Percentiles rank a stretch among this genome's conserved stretches.
phyloP scores from a whole-genome alignment of 2,329 filamentous ascomycete species.

The Aspergillus neoniger region DNA sequence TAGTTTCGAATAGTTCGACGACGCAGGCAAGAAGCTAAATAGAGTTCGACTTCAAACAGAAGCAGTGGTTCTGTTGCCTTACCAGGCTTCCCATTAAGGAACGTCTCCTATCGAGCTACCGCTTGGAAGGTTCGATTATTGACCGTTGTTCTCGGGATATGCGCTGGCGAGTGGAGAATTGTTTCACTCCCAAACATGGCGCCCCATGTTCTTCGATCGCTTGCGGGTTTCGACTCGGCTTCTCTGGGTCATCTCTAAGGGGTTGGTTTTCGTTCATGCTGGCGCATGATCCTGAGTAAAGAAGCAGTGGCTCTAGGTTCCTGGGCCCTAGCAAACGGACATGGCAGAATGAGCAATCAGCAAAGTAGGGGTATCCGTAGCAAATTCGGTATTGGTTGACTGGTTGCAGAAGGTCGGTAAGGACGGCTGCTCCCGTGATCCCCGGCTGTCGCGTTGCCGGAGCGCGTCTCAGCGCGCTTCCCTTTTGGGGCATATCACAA shows the following conservation, averaged over 20 bases:
- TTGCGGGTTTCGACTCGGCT: background rate
- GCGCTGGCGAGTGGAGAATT: slow-evolving; percentile 11
- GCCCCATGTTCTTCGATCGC: slow-evolving; percentile 6
- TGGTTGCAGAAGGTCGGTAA: too few species aligned
- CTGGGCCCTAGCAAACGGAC: background rate
- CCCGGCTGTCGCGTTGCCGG: background rate
- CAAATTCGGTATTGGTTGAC: too few species aligned
- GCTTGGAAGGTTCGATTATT: slow-evolving; percentile 6
- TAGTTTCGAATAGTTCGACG: background rate
- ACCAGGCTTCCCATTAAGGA: background rate
- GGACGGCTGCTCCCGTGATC: background rate
- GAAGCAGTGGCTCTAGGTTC: background rate
- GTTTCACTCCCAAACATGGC: slow-evolving; percentile 16
- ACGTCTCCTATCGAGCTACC: background rate
- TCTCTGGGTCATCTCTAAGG: background rate
- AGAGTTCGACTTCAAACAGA: slow-evolving; percentile 8
- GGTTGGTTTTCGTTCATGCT: background rate
- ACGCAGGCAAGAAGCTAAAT: background rate
- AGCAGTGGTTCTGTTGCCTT: background rate
- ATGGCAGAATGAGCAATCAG: background rate
- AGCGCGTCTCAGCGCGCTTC: slow-evolving; percentile 2
- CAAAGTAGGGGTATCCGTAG: background rate
- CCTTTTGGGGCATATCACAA: slow-evolving; percentile 1
- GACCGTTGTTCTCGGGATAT: background rate
- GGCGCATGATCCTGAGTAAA: background rate